A percentile compares a stretch with the other conserved stretches of the same genome.
Conservation (phyloP, 805 yeast genomes). For the Ogataea nitratoaversa region DNA sequence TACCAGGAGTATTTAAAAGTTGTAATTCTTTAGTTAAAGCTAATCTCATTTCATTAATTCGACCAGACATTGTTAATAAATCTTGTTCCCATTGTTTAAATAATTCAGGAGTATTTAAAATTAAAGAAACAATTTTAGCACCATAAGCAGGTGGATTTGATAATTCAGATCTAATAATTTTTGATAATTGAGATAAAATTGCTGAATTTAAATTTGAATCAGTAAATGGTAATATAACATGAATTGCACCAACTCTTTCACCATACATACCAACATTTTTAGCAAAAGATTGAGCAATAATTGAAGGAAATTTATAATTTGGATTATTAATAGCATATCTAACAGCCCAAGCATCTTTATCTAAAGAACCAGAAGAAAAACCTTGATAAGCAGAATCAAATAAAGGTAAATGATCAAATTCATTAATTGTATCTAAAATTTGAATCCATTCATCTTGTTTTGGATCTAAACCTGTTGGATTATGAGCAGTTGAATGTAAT, state of each 20-base stretch:
- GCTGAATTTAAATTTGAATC: constrained; percentile 47
- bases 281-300: constrained; percentile 93
- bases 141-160: constrained; percentile 97
- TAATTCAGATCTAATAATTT: constrained; percentile 74
- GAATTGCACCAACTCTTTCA: constrained; percentile 94
- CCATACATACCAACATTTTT: constrained; percentile 97
- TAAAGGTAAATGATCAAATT: constrained; percentile 66
- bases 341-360: constrained; percentile 79
- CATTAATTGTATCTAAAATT: constrained; percentile 59
- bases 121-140: constrained; percentile 79
- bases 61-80: constrained; percentile 78
- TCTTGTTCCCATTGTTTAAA: constrained; percentile 79
- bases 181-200: constrained; percentile 69
- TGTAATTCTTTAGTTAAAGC: constrained; percentile 58
- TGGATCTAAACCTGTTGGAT: constrained; percentile 97
- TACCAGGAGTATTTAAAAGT: constrained; percentile 73
- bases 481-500: constrained; percentile 95
- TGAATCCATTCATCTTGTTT: constrained; percentile 72
- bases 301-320: constrained; percentile 49
- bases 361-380: constrained; percentile 85
- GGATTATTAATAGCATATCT: constrained; percentile 53
- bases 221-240: constrained; percentile 53
- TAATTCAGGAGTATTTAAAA: constrained; percentile 64
- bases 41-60: constrained; percentile 77
- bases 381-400: constrained; percentile 98